These are phyloP conservation scores for Salix exigua DNA, from an alignment of 345 rosid species.

Conservation along the genomic window DNA sequence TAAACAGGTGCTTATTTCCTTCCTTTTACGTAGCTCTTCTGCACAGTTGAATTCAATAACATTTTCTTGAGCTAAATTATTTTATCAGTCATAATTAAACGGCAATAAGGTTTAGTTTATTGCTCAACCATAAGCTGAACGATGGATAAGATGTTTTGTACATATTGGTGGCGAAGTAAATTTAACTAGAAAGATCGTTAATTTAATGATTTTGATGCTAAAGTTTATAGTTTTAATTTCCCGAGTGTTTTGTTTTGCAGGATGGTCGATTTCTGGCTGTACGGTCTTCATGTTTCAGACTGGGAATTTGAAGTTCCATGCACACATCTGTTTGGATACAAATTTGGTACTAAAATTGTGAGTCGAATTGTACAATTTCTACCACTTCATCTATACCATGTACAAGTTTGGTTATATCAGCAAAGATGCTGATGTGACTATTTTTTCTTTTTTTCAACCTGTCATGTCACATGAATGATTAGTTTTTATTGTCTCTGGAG, in stretches of 20 bases:
- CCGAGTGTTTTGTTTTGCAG: slow-evolving; percentile 31
- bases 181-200: background rate
- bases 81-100: background rate
- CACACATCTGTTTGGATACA: slow-evolving; percentile 14
- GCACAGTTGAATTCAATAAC: background rate
- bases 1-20: background rate
- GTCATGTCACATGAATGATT: background rate
- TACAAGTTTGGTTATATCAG: background rate
- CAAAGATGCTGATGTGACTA: background rate
- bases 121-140: background rate
- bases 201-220: background rate
- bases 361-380: slow-evolving; percentile 21
- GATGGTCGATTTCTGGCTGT: slow-evolving; percentile 39
- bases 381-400: background rate
- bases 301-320: slow-evolving; percentile 46
- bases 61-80: background rate
- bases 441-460: background rate
- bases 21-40: background rate
- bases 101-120: background rate
- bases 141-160: background rate
- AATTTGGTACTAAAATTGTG: slow-evolving; percentile 35
- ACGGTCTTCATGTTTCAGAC: slow-evolving; percentile 56
- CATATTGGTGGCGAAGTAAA: background rate
- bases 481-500: background rate
- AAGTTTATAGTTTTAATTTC: background rate